Conservation (phyloP, 192 early-diverging fungal species). For the Lunasporangiospora selenospora region DNA sequence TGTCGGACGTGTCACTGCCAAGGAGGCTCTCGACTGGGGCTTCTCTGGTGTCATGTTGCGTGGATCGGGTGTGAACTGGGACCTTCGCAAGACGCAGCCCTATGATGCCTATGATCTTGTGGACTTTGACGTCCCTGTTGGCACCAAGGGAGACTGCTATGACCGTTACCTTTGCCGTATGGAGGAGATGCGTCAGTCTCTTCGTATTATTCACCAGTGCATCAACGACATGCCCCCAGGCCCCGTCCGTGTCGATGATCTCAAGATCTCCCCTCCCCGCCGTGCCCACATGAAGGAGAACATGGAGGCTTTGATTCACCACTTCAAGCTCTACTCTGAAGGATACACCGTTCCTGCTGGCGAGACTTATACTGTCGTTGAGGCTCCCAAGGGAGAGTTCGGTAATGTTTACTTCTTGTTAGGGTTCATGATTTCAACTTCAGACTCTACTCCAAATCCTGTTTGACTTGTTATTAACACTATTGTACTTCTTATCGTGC, state of each 20-base stretch:
- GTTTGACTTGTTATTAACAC: background rate
- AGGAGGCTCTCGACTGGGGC: conserved; percentile 91
- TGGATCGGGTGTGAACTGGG: conserved; percentile 92
- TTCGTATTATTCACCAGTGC: conserved; percentile 96
- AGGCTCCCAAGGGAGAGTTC: conserved; percentile 99
- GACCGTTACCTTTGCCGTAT: conserved; percentile 97
- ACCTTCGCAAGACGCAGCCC: conserved; percentile 91
- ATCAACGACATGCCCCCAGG: conserved; percentile 96
- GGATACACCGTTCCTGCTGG: conserved; percentile 97
- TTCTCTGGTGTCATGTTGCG: conserved; percentile 97
- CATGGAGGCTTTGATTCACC: conserved; percentile 99
- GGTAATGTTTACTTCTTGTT: conserved; percentile 50
- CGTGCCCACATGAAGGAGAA: conserved; percentile 96
- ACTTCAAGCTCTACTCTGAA: conserved; percentile 99
- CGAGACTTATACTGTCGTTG: conserved; percentile 97
- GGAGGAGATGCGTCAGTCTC: conserved; percentile 98
- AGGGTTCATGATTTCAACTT: background rate
- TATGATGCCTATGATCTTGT: conserved; percentile 96
- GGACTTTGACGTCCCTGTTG: conserved; percentile 98
- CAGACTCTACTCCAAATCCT: background rate
- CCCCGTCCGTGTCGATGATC: conserved; percentile 94
- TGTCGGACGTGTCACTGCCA: conserved; percentile 85
- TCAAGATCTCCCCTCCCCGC: conserved; percentile 95
- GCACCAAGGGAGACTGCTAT: conserved; percentile 94
- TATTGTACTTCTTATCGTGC: background rate